phyloP scores from a whole-genome alignment of 805 yeast species.

The Hanseniaspora mollemarum region DNA sequence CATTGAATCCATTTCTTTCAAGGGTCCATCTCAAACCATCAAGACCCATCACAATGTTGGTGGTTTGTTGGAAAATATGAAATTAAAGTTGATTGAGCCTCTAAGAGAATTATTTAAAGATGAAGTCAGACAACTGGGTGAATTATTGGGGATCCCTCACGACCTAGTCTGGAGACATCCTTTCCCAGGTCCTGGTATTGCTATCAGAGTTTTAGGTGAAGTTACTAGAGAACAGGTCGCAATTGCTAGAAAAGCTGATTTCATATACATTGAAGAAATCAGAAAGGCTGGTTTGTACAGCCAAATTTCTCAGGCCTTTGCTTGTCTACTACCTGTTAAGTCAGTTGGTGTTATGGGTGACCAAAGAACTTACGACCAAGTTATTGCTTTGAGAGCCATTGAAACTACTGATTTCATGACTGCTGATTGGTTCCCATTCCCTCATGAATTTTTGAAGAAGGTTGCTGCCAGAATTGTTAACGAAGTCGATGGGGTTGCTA shows the following conservation, averaged over 20 bases:
- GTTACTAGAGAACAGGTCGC: constrained; percentile 86
- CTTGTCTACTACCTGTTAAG: constrained; percentile 91
- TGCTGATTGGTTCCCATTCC: constrained; percentile 97
- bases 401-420: constrained; percentile 99
- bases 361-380: constrained; percentile 98
- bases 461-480: constrained; percentile 94
- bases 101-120: constrained; percentile 97
- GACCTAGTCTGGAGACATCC: constrained; percentile 99
- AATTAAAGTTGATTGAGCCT: constrained; percentile 95
- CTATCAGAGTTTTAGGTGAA: constrained; percentile 94
- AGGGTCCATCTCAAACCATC: constrained; percentile 99
- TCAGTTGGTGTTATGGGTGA: constrained; percentile 99
- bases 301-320: constrained; percentile 94
- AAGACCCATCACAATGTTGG: constrained; percentile 99
- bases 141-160: constrained; percentile 85
- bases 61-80: constrained; percentile 95
- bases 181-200: constrained; percentile 99
- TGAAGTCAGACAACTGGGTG: constrained; percentile 95
- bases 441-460: constrained; percentile 77
- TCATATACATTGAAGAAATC: constrained; percentile 92
- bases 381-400: constrained; percentile 95
- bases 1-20: constrained; percentile 94
- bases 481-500: constrained; percentile 97
- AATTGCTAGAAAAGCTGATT: constrained; percentile 95
- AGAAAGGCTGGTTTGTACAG: constrained; percentile 83